Evolutionary conservation across 768 basidiomycete genomes (phyloP), one percentile per base, ranked within the genome.

Genomic region (Mycena metata): DNA sequence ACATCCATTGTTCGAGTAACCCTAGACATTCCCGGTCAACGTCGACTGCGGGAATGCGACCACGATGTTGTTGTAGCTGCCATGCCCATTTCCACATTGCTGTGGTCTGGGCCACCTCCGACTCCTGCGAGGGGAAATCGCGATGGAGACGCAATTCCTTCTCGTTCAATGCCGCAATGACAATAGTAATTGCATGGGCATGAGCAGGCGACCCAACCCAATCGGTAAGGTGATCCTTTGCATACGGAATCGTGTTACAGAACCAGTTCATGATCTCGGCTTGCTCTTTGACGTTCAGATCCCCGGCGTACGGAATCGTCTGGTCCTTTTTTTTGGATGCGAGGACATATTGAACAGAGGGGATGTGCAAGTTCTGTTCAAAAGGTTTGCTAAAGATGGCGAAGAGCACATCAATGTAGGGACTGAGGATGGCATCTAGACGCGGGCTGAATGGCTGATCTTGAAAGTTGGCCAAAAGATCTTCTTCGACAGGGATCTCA

Each of bases 221-320:
- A 35, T 17, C 11, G 3, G n/a, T 49, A 19, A 49, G 23, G 11
- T 49, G 23, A 5, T 49, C 47, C 5, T 49, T 49, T 3, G 47
- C 47, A 15, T 49, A 19, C 3, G 47, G 47, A 17, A 49, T 49
- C 3, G 16, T 49, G 47, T 49, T 15, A 21, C 21, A 49, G 33
- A 55, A 36, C 52, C 52, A 55, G 21, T 55, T 55, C 33, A 55
- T 35, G 5, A 55, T 36, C 5, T 36, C 33, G 7, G 52, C 52
- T n/a, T 55, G 52, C 16, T 55, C 52, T 10, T 24, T 2, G 7
- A 36, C 6, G 13, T 12, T 36, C 13, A 55, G 35, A 16, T 35
- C 33, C 13, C 52, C 52, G 13, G 17, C 36, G 21, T 36, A 55
- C 5, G 52, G 36, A 24, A 55, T 23, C 36, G 36, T 39, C 19